Conservation (phyloP, 202 grass and related monocot species). For the Dendrocalamus latiflorus region DNA sequence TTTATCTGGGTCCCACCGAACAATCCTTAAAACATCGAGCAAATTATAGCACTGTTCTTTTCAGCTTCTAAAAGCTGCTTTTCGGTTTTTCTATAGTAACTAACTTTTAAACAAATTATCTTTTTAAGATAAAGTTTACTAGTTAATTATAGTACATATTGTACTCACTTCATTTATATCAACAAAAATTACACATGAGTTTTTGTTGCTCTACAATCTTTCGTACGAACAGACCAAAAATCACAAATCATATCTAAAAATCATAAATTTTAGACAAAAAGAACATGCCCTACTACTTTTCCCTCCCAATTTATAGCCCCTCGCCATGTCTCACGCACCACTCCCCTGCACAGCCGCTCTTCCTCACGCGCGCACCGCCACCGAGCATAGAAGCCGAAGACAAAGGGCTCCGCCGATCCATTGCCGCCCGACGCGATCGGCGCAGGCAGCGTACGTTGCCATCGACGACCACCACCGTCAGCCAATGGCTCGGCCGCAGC, state of each 20-base stretch:
- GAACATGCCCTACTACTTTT: not conserved
- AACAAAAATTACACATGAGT: no score
- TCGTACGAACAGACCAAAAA: no score
- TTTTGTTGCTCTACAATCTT: no score
- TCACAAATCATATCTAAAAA: no score
- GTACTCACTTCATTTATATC: no score
- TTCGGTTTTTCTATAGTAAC: no score
- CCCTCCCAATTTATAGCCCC: slow-evolving; percentile 24
- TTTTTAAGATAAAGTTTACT: no score
- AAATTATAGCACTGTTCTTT: no score
- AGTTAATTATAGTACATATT: no score
- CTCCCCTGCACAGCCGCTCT: not conserved
- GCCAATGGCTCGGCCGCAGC: slow-evolving; percentile 61
- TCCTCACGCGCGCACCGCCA: not conserved
- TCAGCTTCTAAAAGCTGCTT: no score
- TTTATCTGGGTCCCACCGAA: not conserved
- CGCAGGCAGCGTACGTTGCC: not conserved
- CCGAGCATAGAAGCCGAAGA: not conserved
- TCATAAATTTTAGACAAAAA: no score
- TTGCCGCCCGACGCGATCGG: not conserved
- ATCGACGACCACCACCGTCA: not conserved
- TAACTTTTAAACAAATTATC: no score
- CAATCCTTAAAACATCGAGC: not conserved
- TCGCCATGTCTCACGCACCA: not conserved
- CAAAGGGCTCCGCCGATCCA: not conserved